Conservation (phyloP, 2,329 filamentous ascomycete genomes). For the Pezicula carpinea region DNA sequence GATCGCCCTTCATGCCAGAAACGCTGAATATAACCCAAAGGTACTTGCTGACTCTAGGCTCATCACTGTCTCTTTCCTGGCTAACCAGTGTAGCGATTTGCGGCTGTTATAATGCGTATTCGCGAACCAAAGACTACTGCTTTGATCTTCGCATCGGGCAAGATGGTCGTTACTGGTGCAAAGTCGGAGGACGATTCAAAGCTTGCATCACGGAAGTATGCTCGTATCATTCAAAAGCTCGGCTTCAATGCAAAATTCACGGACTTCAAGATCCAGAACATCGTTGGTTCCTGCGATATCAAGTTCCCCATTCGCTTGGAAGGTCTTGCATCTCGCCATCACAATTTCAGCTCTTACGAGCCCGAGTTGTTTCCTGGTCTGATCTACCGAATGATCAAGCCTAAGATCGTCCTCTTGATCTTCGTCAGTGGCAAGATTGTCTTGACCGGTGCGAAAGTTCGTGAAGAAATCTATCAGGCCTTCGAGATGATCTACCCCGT, state of each 20-base stretch:
- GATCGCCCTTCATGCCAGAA: conserved; percentile 94
- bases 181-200: conserved; percentile 98
- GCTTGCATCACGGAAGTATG: conserved; percentile 94
- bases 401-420: conserved; percentile 96
- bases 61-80: conserved; percentile 35
- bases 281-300: conserved; percentile 97
- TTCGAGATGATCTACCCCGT: conserved; percentile 98
- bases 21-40: conserved; percentile 98
- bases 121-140: conserved; percentile 98
- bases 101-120: conserved; percentile 99
- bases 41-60: conserved; percentile 51
- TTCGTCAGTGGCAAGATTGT: conserved; percentile 99
- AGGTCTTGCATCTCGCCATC: conserved; percentile 91
- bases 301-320: conserved; percentile 98
- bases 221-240: conserved; percentile 98
- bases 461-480: conserved; percentile 95
- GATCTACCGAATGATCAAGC: conserved; percentile 99
- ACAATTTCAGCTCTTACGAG: conserved; percentile 99
- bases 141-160: conserved; percentile 94
- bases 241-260: conserved; percentile 99
- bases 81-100: conserved; percentile 72
- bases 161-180: conserved; percentile 98
- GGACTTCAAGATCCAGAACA: conserved; percentile 99
- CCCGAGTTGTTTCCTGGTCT: conserved; percentile 98
- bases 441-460: conserved; percentile 93